Percentiles rank a stretch among this genome's conserved stretches.
phyloP scores from a whole-genome alignment of 768 basidiomycete species.

The Coprinellus aureogranulatus region DNA sequence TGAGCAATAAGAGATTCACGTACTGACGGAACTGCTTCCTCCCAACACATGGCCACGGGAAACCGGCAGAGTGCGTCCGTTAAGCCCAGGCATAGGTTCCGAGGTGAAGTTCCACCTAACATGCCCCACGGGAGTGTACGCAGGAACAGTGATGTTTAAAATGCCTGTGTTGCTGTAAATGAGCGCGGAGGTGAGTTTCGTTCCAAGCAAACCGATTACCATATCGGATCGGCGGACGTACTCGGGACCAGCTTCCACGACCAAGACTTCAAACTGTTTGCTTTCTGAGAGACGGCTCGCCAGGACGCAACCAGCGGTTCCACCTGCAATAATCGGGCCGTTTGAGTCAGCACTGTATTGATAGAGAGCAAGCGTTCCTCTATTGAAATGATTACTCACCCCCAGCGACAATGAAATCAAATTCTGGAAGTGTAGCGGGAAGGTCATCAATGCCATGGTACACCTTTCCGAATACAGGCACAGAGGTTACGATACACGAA shows the following conservation, averaged over 20 bases:
- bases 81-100: conserved; percentile 18
- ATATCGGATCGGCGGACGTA: background rate
- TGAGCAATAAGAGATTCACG: background rate
- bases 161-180: conserved; percentile 11
- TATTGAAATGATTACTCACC: conserved; percentile 1
- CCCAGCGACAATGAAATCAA: conserved; percentile 10
- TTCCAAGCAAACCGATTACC: background rate
- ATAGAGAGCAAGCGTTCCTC: background rate
- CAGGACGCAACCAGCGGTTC: background rate
- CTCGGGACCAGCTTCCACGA: background rate
- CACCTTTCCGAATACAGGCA: background rate
- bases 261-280: background rate
- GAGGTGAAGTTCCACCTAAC: conserved; percentile 22
- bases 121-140: background rate
- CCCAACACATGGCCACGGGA: conserved; percentile 26
- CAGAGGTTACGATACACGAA: too few species aligned
- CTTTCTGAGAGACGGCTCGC: background rate
- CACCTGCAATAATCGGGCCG: background rate
- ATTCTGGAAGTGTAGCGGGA: background rate
- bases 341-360: background rate
- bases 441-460: background rate
- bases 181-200: too few species aligned
- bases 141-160: conserved; percentile 3
- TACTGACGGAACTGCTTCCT: conserved; percentile 27
- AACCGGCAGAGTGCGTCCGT: conserved; percentile 18